phyloP scores from a whole-genome alignment of 2,329 filamentous ascomycete species.

The Aureobasidium melanogenum region DNA sequence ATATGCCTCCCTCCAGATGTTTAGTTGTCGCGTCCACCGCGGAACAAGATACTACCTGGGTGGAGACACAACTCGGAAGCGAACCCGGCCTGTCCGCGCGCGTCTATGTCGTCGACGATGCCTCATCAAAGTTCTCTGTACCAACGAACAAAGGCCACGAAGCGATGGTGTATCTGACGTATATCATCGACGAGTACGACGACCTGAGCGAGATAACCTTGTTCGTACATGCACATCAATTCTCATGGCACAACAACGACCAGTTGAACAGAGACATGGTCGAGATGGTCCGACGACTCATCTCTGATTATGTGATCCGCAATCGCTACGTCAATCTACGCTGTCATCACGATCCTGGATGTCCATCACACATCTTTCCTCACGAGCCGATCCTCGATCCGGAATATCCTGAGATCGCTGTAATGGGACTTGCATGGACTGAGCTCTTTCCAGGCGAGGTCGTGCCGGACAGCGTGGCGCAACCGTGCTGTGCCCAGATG shows the following conservation, averaged over 20 bases:
- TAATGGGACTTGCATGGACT: conserved; percentile 5
- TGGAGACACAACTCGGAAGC: too few species aligned
- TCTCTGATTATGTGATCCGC: conserved; percentile 15
- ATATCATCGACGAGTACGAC: conserved; percentile 39
- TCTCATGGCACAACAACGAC: conserved; percentile 22
- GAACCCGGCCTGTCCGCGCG: too few species aligned
- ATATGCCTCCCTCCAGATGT: too few species aligned
- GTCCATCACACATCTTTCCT: conserved; percentile 18
- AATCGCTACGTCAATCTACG: conserved; percentile 22
- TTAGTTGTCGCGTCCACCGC: too few species aligned
- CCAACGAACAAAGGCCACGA: too few species aligned
- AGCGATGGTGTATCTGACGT: conserved; percentile 26
- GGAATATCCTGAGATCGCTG: background rate
- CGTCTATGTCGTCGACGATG: too few species aligned
- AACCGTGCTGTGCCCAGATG: background rate
- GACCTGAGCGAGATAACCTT: conserved; percentile 19
- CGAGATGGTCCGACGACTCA: conserved; percentile 17
- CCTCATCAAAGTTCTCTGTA: too few species aligned
- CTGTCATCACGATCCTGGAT: conserved; percentile 19
- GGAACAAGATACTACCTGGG: too few species aligned
- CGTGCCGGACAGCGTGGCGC: background rate
- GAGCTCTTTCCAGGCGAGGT: conserved; percentile 9
- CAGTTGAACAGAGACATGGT: conserved; percentile 17
- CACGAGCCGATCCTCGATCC: conserved; percentile 7
- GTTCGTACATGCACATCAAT: conserved; percentile 22